Percentiles rank a stretch among this genome's conserved stretches.
Conservation (phyloP, 495 filamentous ascomycete species). For the Aspergillus saccharolyticus region DNA sequence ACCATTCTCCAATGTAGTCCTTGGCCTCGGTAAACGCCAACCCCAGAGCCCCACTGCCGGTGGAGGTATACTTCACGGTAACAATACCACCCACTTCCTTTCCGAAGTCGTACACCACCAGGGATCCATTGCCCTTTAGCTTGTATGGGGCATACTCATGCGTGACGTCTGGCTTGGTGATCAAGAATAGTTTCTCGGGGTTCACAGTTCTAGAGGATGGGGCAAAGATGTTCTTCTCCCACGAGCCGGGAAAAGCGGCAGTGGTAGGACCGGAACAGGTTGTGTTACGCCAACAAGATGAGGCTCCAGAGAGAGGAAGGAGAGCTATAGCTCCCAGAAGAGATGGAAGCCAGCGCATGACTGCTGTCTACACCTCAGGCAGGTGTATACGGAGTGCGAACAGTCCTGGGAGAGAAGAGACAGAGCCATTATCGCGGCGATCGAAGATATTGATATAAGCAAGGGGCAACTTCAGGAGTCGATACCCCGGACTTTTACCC, state of each 20-base stretch:
- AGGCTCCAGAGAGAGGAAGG: conserved; percentile 19
- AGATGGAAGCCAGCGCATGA: conserved; percentile 11
- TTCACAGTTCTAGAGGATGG: conserved; percentile 49
- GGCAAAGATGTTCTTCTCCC: conserved; percentile 58
- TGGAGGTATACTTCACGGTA: conserved; percentile 43
- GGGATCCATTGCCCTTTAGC: conserved; percentile 42
- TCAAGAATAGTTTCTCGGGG: conserved; percentile 42
- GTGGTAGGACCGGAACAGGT: conserved; percentile 48
- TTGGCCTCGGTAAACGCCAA: conserved; percentile 60
- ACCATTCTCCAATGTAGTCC: conserved; percentile 57
- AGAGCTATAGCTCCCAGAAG: conserved; percentile 18
- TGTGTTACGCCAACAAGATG: conserved; percentile 53
- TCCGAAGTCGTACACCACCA: conserved; percentile 53
- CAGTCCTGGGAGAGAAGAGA: neutral
- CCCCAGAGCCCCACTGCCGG: conserved; percentile 45
- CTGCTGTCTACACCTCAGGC: conserved; percentile 12
- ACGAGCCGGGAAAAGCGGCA: conserved; percentile 52
- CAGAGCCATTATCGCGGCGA: neutral
- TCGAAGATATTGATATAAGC: neutral
- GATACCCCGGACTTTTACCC: conserved; percentile 6
- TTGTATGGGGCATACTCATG: conserved; percentile 20
- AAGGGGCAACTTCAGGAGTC: neutral
- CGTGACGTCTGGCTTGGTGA: conserved; percentile 29
- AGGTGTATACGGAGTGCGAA: neutral
- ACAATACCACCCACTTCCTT: conserved; percentile 55